Evolutionary conservation across 2,329 filamentous ascomycete genomes (phyloP).

Genomic region (Sphaerulina populicola): DNA sequence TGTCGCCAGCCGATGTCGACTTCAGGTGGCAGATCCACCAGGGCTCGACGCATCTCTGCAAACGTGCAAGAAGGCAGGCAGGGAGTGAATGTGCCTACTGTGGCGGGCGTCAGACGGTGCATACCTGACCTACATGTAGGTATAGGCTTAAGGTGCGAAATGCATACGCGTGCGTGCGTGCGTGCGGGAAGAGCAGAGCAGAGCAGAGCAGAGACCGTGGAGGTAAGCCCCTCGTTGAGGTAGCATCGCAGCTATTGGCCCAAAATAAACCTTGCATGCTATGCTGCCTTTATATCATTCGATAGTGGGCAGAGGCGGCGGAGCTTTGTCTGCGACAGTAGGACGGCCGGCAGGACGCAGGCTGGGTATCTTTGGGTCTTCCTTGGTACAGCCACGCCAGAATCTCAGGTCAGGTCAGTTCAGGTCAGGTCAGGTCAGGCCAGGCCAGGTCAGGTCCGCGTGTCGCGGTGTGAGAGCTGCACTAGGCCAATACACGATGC

Average conservation of each 20-base stretch:
- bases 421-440: slow-evolving; percentile 1
- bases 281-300: slow-evolving; percentile 12
- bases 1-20: slow-evolving; percentile 5
- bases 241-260: slow-evolving; percentile 14
- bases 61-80: neutral
- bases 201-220: slow-evolving; percentile 3
- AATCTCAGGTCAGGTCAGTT: slow-evolving; percentile 2
- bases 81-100: too few species aligned
- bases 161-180: slow-evolving; percentile 9
- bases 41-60: slow-evolving; percentile 6
- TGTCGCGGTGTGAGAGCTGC: slow-evolving; percentile 4
- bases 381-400: slow-evolving; percentile 5
- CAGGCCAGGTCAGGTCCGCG: slow-evolving; percentile 2
- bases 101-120: neutral
- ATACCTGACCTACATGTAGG: too few species aligned
- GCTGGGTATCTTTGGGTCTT: slow-evolving; percentile 10
- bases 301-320: slow-evolving; percentile 12
- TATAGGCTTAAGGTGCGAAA: neutral
- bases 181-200: slow-evolving; percentile 3
- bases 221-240: slow-evolving; percentile 11
- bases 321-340: slow-evolving; percentile 18
- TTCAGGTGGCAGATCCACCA: slow-evolving; percentile 10
- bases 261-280: slow-evolving; percentile 15
- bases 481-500: slow-evolving; percentile 7
- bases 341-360: neutral